Evolutionary conservation across 1,139 yeast species (phyloP), one percentile per base, ranked within the genome.

Genomic region (Protomyces lactucae-debilis): DNA sequence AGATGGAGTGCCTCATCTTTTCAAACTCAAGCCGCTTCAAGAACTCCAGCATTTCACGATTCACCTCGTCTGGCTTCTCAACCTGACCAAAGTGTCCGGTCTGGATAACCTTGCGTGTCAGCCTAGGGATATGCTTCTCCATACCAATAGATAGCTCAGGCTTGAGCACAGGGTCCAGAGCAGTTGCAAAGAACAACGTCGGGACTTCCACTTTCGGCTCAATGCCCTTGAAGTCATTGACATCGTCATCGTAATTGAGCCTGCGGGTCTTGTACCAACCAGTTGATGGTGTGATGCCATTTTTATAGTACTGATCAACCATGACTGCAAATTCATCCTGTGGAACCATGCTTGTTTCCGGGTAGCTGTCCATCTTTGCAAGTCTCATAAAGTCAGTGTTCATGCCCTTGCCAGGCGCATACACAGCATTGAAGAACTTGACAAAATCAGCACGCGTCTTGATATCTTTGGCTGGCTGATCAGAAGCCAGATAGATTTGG

Each of bases 351-450:
- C 43, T 28, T n/a, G 63, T 52, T 52, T 32, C 40, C 14, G 28
- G 52, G 14, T 40, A 36, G 3, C 37, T 9, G 10, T 21, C 53
- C 18, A 16, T 25, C 5, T 48, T 28, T 12, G 63, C 57, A 35
- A 59, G 10, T 16, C 28, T 52, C 25, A 4, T 8, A n/a, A 59
- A 52, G 16, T 59, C 18, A 37, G 40, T 4, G 14, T 28, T 39
- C 63, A 59, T 59, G 56, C 63, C 63, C 36, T 52, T 59, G 37
- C 63, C 63, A 12, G 63, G 52, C 28, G 25, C 43, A 36, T 52
- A 52, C 28, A 59, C 45, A 12, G 53, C 63, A 52, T 59, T 59
- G 53, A 59, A 59, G 52, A 59, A 52, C 23, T 59, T 52, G n/a
- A 46, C 32, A 25, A 59, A 52, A 48, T 59, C 63, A 9, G 37